A percentile compares a stretch with the other conserved stretches of the same genome.
phyloP scores from a whole-genome alignment of 1,284 basidiomycete genomes.

The Boletus mariae region DNA sequence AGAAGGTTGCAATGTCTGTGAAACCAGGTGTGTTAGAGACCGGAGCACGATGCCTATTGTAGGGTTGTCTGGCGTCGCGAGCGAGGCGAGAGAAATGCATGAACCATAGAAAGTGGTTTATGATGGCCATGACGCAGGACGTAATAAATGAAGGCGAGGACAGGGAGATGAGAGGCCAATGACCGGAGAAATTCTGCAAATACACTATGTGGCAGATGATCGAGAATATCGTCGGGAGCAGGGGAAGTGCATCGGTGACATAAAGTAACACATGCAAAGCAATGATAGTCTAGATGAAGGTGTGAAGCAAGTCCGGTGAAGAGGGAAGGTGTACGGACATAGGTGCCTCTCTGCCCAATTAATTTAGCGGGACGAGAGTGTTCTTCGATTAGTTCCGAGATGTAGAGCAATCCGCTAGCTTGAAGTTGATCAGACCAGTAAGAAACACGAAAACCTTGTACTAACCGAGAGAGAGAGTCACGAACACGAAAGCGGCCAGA shows the following conservation, averaged over 20 bases:
- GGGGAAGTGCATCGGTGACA: slow-evolving; percentile 75
- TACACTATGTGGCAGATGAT: slow-evolving; percentile 83
- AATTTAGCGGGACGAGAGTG: slow-evolving; percentile 77
- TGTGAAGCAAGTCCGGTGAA: slow-evolving; percentile 2
- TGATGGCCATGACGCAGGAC: slow-evolving; percentile 79
- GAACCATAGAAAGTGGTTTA: slow-evolving; percentile 94
- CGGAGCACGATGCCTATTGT: slow-evolving; percentile 42
- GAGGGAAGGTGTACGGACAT: slow-evolving; percentile 55
- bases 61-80: slow-evolving; percentile 44
- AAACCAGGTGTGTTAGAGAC: slow-evolving; percentile 56
- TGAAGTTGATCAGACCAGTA: slow-evolving; percentile 15
- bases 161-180: slow-evolving; percentile 90
- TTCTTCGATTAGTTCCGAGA: slow-evolving; percentile 94
- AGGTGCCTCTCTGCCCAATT: slow-evolving; percentile 78
- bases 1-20: slow-evolving; percentile 89
- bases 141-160: slow-evolving; percentile 78
- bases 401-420: slow-evolving; percentile 90
- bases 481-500: slow-evolving; percentile 69
- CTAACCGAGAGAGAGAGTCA: slow-evolving; percentile 76
- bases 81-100: slow-evolving; percentile 81
- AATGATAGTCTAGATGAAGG: slow-evolving; percentile 62
- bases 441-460: neutral
- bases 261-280: slow-evolving; percentile 74
- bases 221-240: slow-evolving; percentile 72
- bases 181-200: slow-evolving; percentile 82